Evolutionary conservation across 305 asterid genomes (phyloP).

Genomic region (Plantago coronopus): DNA sequence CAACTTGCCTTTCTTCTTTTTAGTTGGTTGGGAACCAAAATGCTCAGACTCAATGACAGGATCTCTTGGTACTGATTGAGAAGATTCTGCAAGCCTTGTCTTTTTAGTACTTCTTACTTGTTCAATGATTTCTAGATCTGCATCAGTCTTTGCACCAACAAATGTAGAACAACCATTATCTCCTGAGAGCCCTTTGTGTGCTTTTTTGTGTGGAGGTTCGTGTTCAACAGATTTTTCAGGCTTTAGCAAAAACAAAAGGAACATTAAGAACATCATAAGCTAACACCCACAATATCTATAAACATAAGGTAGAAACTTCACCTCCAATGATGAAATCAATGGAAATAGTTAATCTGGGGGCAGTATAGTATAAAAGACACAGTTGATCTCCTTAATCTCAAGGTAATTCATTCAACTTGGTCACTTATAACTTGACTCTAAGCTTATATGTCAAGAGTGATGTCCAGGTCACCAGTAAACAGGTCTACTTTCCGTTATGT

Average conservation of each 20-base stretch:
- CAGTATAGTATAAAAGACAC: not conserved
- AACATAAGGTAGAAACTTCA: not conserved
- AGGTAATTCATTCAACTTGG: not conserved
- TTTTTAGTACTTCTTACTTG: slow-evolving; percentile 20
- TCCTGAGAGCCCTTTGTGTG: slow-evolving; percentile 22
- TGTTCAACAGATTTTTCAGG: slow-evolving; percentile 14
- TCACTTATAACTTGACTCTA: not conserved
- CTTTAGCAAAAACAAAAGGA: slow-evolving; percentile 18
- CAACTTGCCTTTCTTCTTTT: slow-evolving; percentile 21
- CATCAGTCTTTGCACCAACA: slow-evolving; percentile 16
- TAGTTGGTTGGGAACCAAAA: slow-evolving; percentile 9
- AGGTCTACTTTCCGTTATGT: not conserved
- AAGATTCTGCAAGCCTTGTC: slow-evolving; percentile 15
- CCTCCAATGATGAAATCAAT: not conserved
- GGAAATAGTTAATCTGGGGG: not conserved
- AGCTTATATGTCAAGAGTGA: not conserved
- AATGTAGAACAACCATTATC: slow-evolving; percentile 27
- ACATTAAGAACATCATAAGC: not conserved
- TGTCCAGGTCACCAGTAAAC: not conserved
- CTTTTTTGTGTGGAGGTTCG: slow-evolving; percentile 37
- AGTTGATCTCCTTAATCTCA: not conserved
- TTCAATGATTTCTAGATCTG: slow-evolving; percentile 21
- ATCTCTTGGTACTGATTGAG: slow-evolving; percentile 20
- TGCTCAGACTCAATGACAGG: slow-evolving; percentile 18
- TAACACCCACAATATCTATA: not conserved